Evolutionary conservation across 306 rosid genomes (phyloP).

Genomic region (Inga laurina): DNA sequence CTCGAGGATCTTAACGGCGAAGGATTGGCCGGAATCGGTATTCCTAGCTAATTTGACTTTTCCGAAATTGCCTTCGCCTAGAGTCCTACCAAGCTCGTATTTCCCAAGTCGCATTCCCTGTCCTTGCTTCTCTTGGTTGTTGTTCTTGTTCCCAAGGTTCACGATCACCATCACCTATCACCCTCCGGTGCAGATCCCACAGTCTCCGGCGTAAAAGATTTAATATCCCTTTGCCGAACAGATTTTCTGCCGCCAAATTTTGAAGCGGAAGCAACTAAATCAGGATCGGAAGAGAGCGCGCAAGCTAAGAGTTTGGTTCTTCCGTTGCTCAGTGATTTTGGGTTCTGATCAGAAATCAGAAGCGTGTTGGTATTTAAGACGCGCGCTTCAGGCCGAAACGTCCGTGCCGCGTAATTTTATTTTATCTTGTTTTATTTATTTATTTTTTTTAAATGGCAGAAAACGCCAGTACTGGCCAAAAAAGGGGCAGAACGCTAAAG

Average conservation of each 20-base stretch:
- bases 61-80: slow-evolving; percentile 90
- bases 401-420: background rate
- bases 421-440: no score
- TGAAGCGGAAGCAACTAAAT: background rate
- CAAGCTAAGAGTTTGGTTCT: background rate
- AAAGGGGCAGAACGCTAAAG: background rate
- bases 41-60: slow-evolving; percentile 78
- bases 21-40: slow-evolving; percentile 53
- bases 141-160: slow-evolving; percentile 21
- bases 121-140: slow-evolving; percentile 11
- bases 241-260: background rate
- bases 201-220: background rate
- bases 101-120: slow-evolving; percentile 66
- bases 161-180: slow-evolving; percentile 34
- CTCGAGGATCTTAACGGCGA: slow-evolving; percentile 79
- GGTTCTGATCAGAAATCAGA: background rate
- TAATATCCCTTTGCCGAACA: slow-evolving; percentile 9
- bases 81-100: slow-evolving; percentile 75
- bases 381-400: background rate
- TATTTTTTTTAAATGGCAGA: background rate
- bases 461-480: background rate
- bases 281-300: background rate
- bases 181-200: background rate
- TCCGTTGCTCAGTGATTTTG: background rate
- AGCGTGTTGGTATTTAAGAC: background rate